Percentiles rank a stretch among this genome's conserved stretches.
These are phyloP conservation scores for Podaxis sp. DNA, from an alignment of 768 basidiomycete genomes.

Conservation along the genomic window DNA sequence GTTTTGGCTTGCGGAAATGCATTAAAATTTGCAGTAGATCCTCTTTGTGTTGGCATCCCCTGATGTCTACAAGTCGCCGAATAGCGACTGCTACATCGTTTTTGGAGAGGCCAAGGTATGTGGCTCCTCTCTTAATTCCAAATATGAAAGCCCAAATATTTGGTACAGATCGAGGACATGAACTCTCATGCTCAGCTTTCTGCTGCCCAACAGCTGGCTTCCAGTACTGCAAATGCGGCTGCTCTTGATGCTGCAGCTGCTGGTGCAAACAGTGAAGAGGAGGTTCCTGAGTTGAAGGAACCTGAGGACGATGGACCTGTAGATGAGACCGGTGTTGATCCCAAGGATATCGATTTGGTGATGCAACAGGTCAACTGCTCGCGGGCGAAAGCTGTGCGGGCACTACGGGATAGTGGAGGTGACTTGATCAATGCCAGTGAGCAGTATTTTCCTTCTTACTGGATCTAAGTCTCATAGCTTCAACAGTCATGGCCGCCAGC, in stretches of 20 bases:
- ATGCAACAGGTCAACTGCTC: slow-evolving; percentile 86
- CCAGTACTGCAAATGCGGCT: slow-evolving; percentile 41
- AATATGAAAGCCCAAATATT: neutral
- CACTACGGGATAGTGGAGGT: slow-evolving; percentile 85
- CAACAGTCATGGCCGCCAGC: slow-evolving; percentile 87
- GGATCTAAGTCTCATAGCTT: slow-evolving; percentile 2
- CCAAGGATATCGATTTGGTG: slow-evolving; percentile 93
- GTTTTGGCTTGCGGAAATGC: neutral
- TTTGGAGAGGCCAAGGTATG: slow-evolving; percentile 94
- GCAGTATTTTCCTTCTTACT: slow-evolving; percentile 28
- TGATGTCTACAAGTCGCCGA: slow-evolving; percentile 96
- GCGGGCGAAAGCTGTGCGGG: slow-evolving; percentile 87
- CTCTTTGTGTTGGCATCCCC: slow-evolving; percentile 91
- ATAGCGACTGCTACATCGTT: slow-evolving; percentile 98
- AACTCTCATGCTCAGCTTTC: slow-evolving; percentile 73
- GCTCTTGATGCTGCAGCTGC: slow-evolving; percentile 39
- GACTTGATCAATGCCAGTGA: slow-evolving; percentile 96
- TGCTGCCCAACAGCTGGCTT: slow-evolving; percentile 75
- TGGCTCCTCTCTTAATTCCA: neutral
- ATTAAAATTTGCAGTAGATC: slow-evolving; percentile 40
- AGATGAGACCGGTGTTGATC: slow-evolving; percentile 85
- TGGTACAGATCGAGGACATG: slow-evolving; percentile 76
- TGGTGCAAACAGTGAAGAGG: slow-evolving; percentile 63
- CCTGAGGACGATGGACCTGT: slow-evolving; percentile 77
- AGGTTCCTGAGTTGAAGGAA: slow-evolving; percentile 80